Conservation (phyloP, 2,329 filamentous ascomycete genomes). For the Aspergillus felis region DNA sequence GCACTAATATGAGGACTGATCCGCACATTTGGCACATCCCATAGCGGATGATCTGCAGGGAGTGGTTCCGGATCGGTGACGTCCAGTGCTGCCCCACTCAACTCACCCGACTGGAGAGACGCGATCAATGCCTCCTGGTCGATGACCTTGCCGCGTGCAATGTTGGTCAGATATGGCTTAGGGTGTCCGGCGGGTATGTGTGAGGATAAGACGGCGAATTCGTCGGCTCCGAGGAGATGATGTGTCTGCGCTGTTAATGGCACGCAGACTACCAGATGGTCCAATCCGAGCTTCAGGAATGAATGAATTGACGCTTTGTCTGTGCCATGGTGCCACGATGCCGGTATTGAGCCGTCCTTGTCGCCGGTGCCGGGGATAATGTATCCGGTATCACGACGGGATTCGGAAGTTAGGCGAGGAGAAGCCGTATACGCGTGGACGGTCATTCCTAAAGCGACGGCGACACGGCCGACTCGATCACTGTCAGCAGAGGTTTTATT, state of each 20-base stretch:
- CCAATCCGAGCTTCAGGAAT: conserved; percentile 54
- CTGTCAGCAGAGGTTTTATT: conserved; percentile 5
- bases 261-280: conserved; percentile 55
- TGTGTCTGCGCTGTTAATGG: conserved; percentile 56
- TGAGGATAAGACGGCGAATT: conserved; percentile 52
- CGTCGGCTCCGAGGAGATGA: conserved; percentile 50
- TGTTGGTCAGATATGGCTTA: conserved; percentile 65
- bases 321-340: conserved; percentile 55
- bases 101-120: conserved; percentile 52
- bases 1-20: conserved; percentile 66
- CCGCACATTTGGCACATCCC: conserved; percentile 65
- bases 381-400: conserved; percentile 61
- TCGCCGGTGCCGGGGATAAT: conserved; percentile 65
- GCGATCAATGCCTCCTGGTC: conserved; percentile 60
- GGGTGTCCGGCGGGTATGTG: conserved; percentile 21
- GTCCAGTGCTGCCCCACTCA: conserved; percentile 69
- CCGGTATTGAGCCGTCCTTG: conserved; percentile 52
- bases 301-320: conserved; percentile 49
- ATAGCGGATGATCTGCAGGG: conserved; percentile 63
- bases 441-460: conserved; percentile 64
- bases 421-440: conserved; percentile 73
- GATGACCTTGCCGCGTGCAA: conserved; percentile 63
- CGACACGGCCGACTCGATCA: conserved; percentile 50
- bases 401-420: conserved; percentile 63
- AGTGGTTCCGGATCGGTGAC: conserved; percentile 78